Percentiles rank a stretch among this genome's conserved stretches.
Evolutionary conservation across 2,329 filamentous ascomycete species (phyloP).

Genomic region (Cercospora sp.): DNA sequence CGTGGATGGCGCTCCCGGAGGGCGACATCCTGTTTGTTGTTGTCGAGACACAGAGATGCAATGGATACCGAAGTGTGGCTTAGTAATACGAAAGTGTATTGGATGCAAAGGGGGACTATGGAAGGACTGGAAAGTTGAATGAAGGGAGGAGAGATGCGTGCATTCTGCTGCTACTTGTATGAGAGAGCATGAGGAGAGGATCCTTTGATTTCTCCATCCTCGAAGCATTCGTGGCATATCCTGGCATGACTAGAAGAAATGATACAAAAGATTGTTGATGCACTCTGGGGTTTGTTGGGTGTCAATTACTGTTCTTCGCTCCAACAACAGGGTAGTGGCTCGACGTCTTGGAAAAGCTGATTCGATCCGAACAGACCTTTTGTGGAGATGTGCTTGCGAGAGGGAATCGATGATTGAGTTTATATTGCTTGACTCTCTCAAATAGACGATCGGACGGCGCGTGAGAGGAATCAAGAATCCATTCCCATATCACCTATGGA

Average conservation of each 20-base stretch:
- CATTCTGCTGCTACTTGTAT: not conserved
- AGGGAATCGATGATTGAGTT: no score
- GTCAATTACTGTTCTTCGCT: no score
- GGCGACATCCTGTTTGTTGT: constrained; percentile 2
- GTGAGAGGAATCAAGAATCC: no score
- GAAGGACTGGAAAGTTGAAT: not conserved
- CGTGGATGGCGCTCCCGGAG: constrained; percentile 9
- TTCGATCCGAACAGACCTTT: no score
- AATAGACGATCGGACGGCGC: no score
- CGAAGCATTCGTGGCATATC: not conserved
- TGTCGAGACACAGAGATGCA: constrained; percentile 1
- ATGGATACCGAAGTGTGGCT: not conserved
- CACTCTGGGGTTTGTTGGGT: no score
- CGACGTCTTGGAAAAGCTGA: no score
- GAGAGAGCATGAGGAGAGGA: not conserved
- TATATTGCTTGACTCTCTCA: no score
- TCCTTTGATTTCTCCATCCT: not conserved
- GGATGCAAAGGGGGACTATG: not conserved
- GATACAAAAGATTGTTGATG: constrained; percentile 3
- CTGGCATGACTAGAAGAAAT: not conserved
- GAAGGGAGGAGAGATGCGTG: not conserved
- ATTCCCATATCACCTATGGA: no score
- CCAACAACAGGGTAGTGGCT: no score
- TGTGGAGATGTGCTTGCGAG: no score
- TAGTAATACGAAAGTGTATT: constrained; percentile 7